Conservation (phyloP, 257 asterid species). For the Jasminum sambac region DNA sequence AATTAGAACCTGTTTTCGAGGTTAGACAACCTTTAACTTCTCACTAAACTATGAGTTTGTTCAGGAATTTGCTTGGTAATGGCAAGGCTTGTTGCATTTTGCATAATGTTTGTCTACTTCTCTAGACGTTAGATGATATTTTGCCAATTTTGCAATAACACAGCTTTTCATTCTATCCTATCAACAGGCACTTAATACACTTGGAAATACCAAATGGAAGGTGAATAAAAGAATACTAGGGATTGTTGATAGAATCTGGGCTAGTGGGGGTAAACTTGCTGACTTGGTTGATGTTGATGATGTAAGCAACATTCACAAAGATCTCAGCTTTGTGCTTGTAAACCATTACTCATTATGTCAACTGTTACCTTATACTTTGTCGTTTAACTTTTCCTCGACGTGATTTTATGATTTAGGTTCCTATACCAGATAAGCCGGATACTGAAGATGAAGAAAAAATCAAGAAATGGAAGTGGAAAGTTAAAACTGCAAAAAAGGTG, state of each 20-base stretch:
- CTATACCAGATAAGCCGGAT: slow-evolving; percentile 82
- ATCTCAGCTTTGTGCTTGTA: neutral
- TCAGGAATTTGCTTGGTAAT: slow-evolving; percentile 12
- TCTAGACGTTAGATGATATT: neutral
- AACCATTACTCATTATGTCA: neutral
- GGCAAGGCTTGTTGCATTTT: neutral
- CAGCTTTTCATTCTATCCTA: slow-evolving; percentile 16
- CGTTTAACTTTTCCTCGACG: slow-evolving; percentile 11
- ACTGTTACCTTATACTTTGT: slow-evolving; percentile 15
- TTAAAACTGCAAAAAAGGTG: slow-evolving; percentile 59
- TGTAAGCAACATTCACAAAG: slow-evolving; percentile 47
- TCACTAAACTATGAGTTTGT: neutral
- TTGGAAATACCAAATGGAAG: slow-evolving; percentile 95
- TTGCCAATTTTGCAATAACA: neutral
- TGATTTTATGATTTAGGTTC: slow-evolving; percentile 48
- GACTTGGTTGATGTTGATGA: slow-evolving; percentile 91
- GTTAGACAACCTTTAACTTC: slow-evolving; percentile 35
- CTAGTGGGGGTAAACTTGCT: slow-evolving; percentile 82
- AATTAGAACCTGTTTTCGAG: slow-evolving; percentile 74
- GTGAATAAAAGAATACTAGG: slow-evolving; percentile 79
- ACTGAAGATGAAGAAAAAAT: slow-evolving; percentile 71
- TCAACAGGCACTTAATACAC: slow-evolving; percentile 83
- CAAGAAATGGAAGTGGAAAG: slow-evolving; percentile 91
- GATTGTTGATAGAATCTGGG: slow-evolving; percentile 89
- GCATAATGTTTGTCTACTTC: slow-evolving; percentile 8